Evolutionary conservation across 2,329 filamentous ascomycete genomes (phyloP).

Genomic region (Cercospora nicotianae): DNA sequence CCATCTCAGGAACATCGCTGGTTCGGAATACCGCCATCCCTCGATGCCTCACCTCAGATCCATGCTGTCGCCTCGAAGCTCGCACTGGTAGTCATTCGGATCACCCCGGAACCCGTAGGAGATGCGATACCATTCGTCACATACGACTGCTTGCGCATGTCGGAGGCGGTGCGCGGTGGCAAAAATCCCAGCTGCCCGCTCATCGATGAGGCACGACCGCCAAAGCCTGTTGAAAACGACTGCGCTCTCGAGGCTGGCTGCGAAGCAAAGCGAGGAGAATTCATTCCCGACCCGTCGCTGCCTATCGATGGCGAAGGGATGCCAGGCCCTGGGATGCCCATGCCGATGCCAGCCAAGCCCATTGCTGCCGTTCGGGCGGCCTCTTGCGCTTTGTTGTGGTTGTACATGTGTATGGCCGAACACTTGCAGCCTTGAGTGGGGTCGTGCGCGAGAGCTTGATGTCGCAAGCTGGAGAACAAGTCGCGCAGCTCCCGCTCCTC

Average conservation of each 20-base stretch:
- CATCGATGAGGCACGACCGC: conserved; percentile 12
- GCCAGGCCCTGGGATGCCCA: conserved; percentile 6
- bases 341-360: conserved; percentile 12
- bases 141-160: conserved; percentile 2
- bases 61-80: neutral
- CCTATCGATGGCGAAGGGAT: conserved; percentile 27
- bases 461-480: conserved; percentile 36
- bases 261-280: conserved; percentile 18
- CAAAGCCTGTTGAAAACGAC: conserved; percentile 20
- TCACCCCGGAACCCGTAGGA: neutral
- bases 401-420: conserved; percentile 37
- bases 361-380: conserved; percentile 26
- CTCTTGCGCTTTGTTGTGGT: conserved; percentile 34
- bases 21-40: neutral
- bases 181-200: conserved; percentile 4
- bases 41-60: neutral
- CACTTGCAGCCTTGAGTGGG: conserved; percentile 36
- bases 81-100: neutral
- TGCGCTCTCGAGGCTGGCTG: conserved; percentile 19
- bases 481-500: conserved; percentile 38
- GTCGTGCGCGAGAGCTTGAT: conserved; percentile 37
- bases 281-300: conserved; percentile 17
- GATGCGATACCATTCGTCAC: neutral
- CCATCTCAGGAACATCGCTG: neutral
- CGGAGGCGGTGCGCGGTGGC: neutral